Evolutionary conservation across 2,329 filamentous ascomycete species (phyloP).

Genomic region (Neonectria magnoliae): DNA sequence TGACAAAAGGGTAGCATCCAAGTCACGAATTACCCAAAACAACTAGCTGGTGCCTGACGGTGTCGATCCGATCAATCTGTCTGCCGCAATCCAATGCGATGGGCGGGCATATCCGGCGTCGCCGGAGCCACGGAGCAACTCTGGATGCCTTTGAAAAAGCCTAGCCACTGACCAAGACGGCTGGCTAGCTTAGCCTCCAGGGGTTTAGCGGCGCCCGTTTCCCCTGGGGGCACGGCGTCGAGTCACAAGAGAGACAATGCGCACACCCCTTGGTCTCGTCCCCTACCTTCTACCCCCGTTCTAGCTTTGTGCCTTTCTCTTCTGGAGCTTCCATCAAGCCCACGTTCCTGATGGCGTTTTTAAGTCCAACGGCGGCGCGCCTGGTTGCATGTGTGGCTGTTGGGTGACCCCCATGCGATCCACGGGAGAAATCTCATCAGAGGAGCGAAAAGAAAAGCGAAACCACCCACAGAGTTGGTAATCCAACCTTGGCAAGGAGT

Average conservation of each 20-base stretch:
- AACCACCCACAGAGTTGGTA: conserved; percentile 9
- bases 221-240: not conserved
- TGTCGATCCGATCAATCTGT: conserved; percentile 31
- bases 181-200: not conserved
- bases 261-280: conserved; percentile 6
- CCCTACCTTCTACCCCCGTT: conserved; percentile 19
- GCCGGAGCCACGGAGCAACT: conserved; percentile 18
- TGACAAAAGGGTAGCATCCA: conserved; percentile 18
- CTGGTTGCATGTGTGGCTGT: conserved; percentile 7
- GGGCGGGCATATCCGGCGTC: conserved; percentile 17
- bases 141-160: conserved; percentile 1
- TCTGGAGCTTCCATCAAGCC: conserved; percentile 17
- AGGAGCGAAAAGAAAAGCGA: not conserved
- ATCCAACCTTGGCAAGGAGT: not conserved
- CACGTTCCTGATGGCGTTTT: conserved; percentile 17
- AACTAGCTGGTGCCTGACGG: conserved; percentile 20
- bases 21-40: conserved; percentile 25
- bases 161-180: conserved; percentile 13
- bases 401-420: not conserved
- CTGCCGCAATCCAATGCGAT: conserved; percentile 17
- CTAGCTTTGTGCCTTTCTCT: conserved; percentile 10
- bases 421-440: not conserved
- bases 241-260: not conserved
- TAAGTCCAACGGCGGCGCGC: conserved; percentile 13
- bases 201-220: conserved; percentile 3